These are phyloP conservation scores for Rhodomyrtus psidioides DNA, from an alignment of 441 rosid species.

Conservation along the genomic window DNA sequence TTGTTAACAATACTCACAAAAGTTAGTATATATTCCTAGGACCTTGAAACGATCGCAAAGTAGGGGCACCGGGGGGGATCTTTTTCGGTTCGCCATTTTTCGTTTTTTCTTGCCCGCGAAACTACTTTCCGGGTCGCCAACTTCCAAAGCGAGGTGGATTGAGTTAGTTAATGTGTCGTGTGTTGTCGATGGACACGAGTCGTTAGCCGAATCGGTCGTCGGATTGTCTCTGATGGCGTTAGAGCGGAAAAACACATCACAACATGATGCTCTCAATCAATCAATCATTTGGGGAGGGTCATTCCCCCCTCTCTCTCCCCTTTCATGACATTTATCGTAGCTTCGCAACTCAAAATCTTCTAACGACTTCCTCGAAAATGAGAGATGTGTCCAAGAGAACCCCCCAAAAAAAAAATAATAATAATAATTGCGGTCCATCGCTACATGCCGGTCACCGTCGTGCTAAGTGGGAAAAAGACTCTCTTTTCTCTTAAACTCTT, in stretches of 20 bases:
- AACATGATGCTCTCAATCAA: background rate
- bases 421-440: background rate
- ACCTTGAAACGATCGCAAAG: fast-evolving
- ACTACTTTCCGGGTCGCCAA: background rate
- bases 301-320: no score
- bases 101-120: background rate
- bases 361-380: background rate
- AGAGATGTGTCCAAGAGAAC: background rate
- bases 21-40: background rate
- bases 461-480: background rate
- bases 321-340: no score
- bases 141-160: background rate
- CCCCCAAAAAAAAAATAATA: no score
- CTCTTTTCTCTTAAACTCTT: background rate
- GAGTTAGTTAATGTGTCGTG: background rate
- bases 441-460: background rate
- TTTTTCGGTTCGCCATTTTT: background rate
- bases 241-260: background rate
- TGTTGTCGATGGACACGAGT: background rate
- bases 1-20: background rate
- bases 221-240: background rate
- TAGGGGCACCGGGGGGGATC: background rate
- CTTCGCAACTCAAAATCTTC: background rate
- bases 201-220: background rate
- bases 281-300: background rate